Evolutionary conservation across 352 stramenopile genomes (phyloP), one percentile per base, ranked within the genome.

Genomic region (Phytophthora podocarpi): DNA sequence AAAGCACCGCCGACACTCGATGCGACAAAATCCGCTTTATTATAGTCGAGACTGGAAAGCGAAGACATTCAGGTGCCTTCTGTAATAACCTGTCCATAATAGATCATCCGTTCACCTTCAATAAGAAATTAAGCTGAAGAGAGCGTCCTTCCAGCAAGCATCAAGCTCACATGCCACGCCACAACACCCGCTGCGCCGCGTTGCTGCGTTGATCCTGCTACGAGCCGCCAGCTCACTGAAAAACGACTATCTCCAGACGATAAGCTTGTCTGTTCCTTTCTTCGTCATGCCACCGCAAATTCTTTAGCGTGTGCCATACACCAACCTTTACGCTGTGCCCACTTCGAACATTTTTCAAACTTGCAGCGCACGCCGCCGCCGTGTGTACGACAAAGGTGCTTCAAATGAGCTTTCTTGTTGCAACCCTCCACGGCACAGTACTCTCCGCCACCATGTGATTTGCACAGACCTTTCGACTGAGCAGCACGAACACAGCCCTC

Each of bases 251-350:
- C 58, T 65, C 47, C 34, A 54, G 21, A 24, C 15, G 20, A 64
- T 61, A 61, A 46, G 31, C 35, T 50, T 34, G 21, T 28, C 16
- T 24, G 27, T 57, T 35, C 13, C 12, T 67, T 57, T n/a, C n/a
- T 46, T 54, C 49, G 34, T 77, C 62, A 89, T 35, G 70, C 61
- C 21, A 69, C 80, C 11, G 82, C 65, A 62, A 86, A 79, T 48
- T 93, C 79, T 65, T 95, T 95, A 32, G 87, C 87, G 55, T 95
- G 87, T 42, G 87, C 82, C 87, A 95, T 95, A 67, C 87, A 95
- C 85, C 85, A 95, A 41, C 87, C 87, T 56, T 93, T 95, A 41
- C 86, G 84, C 55, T 96, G 87, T 18, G 87, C 84, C 85, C 87
- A 94, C 60, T 96, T 96, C 32, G 74, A 75, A 55, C 87, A 96